phyloP scores from a whole-genome alignment of 2,329 filamentous ascomycete genomes.

The Cladosporium sp. region DNA sequence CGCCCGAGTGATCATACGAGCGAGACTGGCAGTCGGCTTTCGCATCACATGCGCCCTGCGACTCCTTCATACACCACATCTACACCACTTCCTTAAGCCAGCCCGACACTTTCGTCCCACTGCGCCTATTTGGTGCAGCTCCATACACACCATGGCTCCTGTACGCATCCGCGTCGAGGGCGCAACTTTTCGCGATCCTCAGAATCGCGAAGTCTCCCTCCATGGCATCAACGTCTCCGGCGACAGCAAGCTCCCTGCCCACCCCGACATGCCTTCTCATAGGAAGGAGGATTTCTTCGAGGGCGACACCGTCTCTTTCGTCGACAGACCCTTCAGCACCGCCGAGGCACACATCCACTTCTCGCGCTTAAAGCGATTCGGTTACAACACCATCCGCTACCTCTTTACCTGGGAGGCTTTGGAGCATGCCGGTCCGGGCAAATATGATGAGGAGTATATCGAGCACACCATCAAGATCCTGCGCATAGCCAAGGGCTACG shows the following conservation, averaged over 20 bases:
- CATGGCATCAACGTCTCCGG: constrained; percentile 92
- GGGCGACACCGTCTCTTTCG: constrained; percentile 86
- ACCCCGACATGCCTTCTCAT: constrained; percentile 78
- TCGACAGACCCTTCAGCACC: constrained; percentile 75
- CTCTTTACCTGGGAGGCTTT: constrained; percentile 99
- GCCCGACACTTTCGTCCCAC: too few species aligned
- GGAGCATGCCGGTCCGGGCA: constrained; percentile 83
- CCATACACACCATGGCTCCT: constrained; percentile 58
- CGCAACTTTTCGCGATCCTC: constrained; percentile 72
- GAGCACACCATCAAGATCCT: constrained; percentile 83
- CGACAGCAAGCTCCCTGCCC: constrained; percentile 83
- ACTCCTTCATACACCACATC: not conserved
- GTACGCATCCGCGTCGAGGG: constrained; percentile 81
- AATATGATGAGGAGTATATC: constrained; percentile 92
- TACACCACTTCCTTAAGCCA: not conserved
- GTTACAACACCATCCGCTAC: constrained; percentile 95
- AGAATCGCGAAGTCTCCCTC: constrained; percentile 80
- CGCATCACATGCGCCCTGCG: not conserved
- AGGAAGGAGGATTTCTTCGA: constrained; percentile 79
- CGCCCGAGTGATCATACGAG: not conserved
- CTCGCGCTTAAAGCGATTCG: constrained; percentile 76
- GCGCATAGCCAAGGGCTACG: constrained; percentile 79
- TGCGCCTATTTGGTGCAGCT: too few species aligned
- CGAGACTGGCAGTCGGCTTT: too few species aligned
- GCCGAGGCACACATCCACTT: constrained; percentile 86